Evolutionary conservation across 495 filamentous ascomycete species (phyloP).

Genomic region (Hypoxylon rickii): DNA sequence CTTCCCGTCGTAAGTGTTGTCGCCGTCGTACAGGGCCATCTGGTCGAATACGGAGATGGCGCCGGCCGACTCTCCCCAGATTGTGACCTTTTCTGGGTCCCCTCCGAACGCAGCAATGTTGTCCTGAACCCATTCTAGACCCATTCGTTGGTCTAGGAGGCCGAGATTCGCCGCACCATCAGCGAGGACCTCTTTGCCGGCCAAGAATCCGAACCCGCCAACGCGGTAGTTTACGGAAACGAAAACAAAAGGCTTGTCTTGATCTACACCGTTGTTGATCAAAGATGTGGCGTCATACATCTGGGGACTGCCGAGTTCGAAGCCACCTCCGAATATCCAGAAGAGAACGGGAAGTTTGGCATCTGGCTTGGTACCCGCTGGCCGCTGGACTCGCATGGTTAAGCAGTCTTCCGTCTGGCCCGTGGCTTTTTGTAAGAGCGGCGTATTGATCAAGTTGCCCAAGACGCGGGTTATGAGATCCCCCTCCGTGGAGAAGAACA

Average conservation of each 20-base stretch:
- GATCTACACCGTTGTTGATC: constrained; percentile 54
- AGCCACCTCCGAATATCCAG: constrained; percentile 78
- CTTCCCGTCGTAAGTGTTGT: constrained; percentile 71
- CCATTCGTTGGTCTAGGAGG: constrained; percentile 68
- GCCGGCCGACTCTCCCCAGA: constrained; percentile 76
- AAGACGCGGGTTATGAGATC: constrained; percentile 53
- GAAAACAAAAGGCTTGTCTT: constrained; percentile 65
- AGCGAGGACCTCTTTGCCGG: constrained; percentile 64
- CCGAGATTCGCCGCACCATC: constrained; percentile 68
- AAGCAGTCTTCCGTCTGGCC: constrained; percentile 69
- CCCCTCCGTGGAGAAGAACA: constrained; percentile 53
- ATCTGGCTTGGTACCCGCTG: constrained; percentile 56
- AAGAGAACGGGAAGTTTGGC: constrained; percentile 69
- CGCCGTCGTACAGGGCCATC: constrained; percentile 68
- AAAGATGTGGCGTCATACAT: constrained; percentile 63
- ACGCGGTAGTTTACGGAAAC: constrained; percentile 68
- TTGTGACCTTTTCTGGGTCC: constrained; percentile 66
- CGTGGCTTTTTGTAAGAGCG: constrained; percentile 58
- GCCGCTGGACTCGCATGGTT: constrained; percentile 66
- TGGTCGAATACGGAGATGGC: constrained; percentile 74
- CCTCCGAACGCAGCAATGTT: constrained; percentile 74
- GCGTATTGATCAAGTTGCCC: constrained; percentile 56
- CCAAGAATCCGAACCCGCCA: constrained; percentile 64
- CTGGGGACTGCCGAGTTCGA: constrained; percentile 60
- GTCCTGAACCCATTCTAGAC: constrained; percentile 65